A percentile compares a stretch with the other conserved stretches of the same genome.
These are phyloP conservation scores for Malassezia slooffiae DNA, from an alignment of 1,284 basidiomycete species.

Conservation along the genomic window DNA sequence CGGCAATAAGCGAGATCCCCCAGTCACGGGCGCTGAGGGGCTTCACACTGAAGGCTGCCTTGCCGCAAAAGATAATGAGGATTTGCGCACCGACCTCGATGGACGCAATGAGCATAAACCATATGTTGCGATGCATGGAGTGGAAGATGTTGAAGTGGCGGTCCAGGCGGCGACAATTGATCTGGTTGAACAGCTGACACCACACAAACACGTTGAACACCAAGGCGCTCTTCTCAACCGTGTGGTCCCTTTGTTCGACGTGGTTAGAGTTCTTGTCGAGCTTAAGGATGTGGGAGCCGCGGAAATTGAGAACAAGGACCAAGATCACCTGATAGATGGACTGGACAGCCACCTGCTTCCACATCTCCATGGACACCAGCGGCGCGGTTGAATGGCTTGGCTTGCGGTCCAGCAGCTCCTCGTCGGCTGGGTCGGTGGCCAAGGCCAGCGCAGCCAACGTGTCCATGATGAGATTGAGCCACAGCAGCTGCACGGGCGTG, in stretches of 20 bases:
- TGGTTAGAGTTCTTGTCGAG: slow-evolving; percentile 17
- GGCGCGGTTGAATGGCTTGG: slow-evolving; percentile 80
- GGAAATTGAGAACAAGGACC: slow-evolving; percentile 80
- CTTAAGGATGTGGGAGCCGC: slow-evolving; percentile 60
- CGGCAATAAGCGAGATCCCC: slow-evolving; percentile 81
- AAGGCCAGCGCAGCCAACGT: slow-evolving; percentile 93
- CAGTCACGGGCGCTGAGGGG: slow-evolving; percentile 68
- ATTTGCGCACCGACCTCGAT: slow-evolving; percentile 78
- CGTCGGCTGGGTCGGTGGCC: slow-evolving; percentile 85
- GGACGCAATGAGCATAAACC: slow-evolving; percentile 74
- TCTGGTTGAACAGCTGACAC: slow-evolving; percentile 62
- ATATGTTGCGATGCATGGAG: slow-evolving; percentile 67
- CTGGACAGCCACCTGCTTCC: slow-evolving; percentile 83
- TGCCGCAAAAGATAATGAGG: slow-evolving; percentile 81
- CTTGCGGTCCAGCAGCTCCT: slow-evolving; percentile 69
- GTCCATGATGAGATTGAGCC: slow-evolving; percentile 91
- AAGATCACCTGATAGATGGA: slow-evolving; percentile 75
- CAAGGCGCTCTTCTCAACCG: slow-evolving; percentile 61
- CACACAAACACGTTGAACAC: slow-evolving; percentile 97
- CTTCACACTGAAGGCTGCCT: slow-evolving; percentile 81
- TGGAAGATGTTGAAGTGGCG: slow-evolving; percentile 78
- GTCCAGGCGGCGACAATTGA: slow-evolving; percentile 81
- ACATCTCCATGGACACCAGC: slow-evolving; percentile 67
- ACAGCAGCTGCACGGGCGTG: slow-evolving; percentile 86
- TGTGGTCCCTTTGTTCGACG: neutral